Evolutionary conservation across 306 rosid species (phyloP), one percentile per base, ranked within the genome.

Genomic region (Cucurbita ficifolia): DNA sequence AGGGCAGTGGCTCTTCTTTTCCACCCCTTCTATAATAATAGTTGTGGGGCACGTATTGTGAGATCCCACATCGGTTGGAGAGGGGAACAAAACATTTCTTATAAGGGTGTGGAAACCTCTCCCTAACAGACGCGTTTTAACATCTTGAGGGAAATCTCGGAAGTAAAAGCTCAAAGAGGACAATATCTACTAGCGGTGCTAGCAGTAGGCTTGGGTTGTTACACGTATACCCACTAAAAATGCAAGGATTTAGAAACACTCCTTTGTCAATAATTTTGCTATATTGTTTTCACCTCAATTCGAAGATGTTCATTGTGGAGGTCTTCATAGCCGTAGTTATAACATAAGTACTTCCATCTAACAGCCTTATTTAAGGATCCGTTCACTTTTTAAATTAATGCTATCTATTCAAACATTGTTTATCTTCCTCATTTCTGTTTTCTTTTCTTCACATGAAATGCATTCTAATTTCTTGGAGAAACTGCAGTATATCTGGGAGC

Each of bases 401-500:
- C 16, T 22, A 22, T 10, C 62, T 56, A 38, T 38, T 3, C 29
- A 39, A 9, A 39, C 49, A 7, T 17, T 62, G 45, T 35, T 35
- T 16, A 7, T 7, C 12, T 60, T 60, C 67, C 21, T 14, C 36
- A 60, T 16, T 60, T 60, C 10, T 60, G 45, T 35, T 7, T 4
- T 54, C 59, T 35, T 35, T 45, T 9, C 16, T 62, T 38, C 49
- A n/a, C 14, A 38, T 61, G 69, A 61, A 58, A 61, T 61, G 68
- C 9, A 36, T 54, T 67, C 82, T 77, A 53, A 74, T 64, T 42
- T 77, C 65, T 39, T 67, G 72, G 61, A 51, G 55, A 75, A 79
- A 76, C 77, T 48, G 88, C 88, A 90, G 98, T 90, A 90, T 75
- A 82, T 86, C 8, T 93, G 98, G 96, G 98, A 93, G 86, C 97